Base-by-base conservation (phyloP, 2,329 filamentous ascomycete species). In the Cercospora sesami region DNA sequence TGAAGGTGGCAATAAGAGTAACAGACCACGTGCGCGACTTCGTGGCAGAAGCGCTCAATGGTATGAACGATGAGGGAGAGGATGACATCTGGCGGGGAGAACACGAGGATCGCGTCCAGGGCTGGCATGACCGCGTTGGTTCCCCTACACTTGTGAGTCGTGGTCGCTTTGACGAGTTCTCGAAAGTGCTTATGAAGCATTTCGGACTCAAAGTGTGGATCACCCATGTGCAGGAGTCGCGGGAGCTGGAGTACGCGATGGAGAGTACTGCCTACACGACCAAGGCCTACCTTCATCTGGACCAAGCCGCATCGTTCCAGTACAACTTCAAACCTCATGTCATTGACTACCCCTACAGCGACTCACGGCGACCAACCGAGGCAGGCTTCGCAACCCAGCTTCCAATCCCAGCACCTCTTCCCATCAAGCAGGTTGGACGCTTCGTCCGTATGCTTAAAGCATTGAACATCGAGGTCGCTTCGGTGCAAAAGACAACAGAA, bases 181-280 rank as follows among this genome's bases (percentile, higher is more conserved):
- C 36, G 5, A 45, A 10, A 2, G 10, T 68, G 21, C 33, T 68
- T n/a, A 10, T 8, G 8, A 63, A 60, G 21, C 45, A 68, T 39
- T 68, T 68, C 36, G 67, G 67, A 5, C 59, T 68, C 7, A 12
- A 60, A 5, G 8, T 33, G 14, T 68, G 67, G 63, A 45, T 61
- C 6, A 28, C 26, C 4, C 64, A 65, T 18, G 64, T 61, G 26
- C 64, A 55, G n/a, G 30, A 60, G 23, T n/a, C 57, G 18, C 28
- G 58, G 2, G 4, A 18, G 8, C 3, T 21, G 6, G 2, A 6
- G 0, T 28, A 16, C 26, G 4, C 10, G 8, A 6, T 16, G 0
- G 26, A 53, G 9, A 65, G 23, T 18, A 6, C 10, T 1, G 12
- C 42, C 3, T 28, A 61, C 28, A 51, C 57, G 3, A 65, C 64